Evolutionary conservation across 331 rosid genomes (phyloP).

Genomic region (Rhamnella rubrinervis): DNA sequence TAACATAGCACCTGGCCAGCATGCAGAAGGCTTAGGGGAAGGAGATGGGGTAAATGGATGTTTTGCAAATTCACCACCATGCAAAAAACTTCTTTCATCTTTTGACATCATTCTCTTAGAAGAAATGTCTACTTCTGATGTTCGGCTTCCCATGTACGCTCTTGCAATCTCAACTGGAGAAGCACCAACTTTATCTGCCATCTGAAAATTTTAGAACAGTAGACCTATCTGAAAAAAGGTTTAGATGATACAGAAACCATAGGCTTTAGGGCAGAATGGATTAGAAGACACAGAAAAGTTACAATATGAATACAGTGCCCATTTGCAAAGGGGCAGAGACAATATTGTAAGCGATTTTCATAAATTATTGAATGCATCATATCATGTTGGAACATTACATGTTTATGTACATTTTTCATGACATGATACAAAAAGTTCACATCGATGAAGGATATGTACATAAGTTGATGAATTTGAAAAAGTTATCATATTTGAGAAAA

Average conservation of each 20-base stretch:
- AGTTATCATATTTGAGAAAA: not conserved
- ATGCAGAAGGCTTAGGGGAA: slow-evolving; percentile 48
- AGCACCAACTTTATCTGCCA: slow-evolving; percentile 56
- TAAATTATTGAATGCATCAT: no score
- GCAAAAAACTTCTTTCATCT: slow-evolving; percentile 40
- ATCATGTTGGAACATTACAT: no score
- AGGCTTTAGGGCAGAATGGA: no score
- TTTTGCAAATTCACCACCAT: slow-evolving; percentile 40
- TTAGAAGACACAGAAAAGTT: no score
- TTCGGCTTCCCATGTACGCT: slow-evolving; percentile 79
- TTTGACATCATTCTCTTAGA: slow-evolving; percentile 35
- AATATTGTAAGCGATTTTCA: not conserved
- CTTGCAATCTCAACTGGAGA: slow-evolving; percentile 90
- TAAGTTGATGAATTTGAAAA: no score
- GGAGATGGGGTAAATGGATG: slow-evolving; percentile 50
- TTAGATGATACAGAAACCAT: no score
- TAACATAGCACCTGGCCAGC: slow-evolving; percentile 90
- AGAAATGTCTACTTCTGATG: slow-evolving; percentile 50
- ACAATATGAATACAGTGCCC: no score
- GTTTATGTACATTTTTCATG: no score
- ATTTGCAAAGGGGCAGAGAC: no score
- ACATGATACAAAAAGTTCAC: no score
- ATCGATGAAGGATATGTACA: not conserved
- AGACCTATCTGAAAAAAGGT: not conserved
- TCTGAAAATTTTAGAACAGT: slow-evolving; percentile 40